Evolutionary conservation across 345 rosid genomes (phyloP).

Genomic region (Tarenaya hassleriana): DNA sequence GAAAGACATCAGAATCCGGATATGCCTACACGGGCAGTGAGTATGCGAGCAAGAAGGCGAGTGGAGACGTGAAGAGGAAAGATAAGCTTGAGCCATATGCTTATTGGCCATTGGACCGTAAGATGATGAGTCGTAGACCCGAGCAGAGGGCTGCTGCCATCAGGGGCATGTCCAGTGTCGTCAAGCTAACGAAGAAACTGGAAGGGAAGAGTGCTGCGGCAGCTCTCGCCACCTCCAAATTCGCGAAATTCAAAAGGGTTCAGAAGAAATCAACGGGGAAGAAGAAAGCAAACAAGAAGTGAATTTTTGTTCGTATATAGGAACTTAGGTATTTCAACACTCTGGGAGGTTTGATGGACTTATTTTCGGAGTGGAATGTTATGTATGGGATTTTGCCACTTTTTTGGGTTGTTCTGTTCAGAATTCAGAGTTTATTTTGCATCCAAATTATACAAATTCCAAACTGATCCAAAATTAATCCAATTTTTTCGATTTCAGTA

Average conservation of each 20-base stretch:
- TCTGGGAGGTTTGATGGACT: no score
- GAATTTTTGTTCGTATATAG: no score
- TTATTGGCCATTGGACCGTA: constrained; percentile 94
- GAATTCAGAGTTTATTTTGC: no score
- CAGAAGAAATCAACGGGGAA: constrained; percentile 31
- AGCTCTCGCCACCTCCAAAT: constrained; percentile 27
- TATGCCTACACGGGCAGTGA: constrained; percentile 86
- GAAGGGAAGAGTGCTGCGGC: constrained; percentile 60
- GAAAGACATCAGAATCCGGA: constrained; percentile 65
- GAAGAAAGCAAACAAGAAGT: constrained; percentile 12
- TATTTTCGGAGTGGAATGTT: no score
- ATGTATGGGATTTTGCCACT: no score
- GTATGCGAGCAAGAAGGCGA: constrained; percentile 82
- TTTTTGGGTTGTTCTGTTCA: no score
- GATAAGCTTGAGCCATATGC: constrained; percentile 94
- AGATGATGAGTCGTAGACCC: constrained; percentile 92
- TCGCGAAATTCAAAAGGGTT: constrained; percentile 22
- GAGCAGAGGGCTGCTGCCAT: constrained; percentile 83
- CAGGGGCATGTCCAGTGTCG: constrained; percentile 83
- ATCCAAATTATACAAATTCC: no score
- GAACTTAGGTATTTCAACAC: no score
- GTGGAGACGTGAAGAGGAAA: constrained; percentile 79
- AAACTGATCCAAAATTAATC: no score
- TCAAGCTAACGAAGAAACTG: constrained; percentile 61
- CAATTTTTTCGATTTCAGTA: no score